phyloP scores from a whole-genome alignment of 2,329 filamentous ascomycete genomes.

The Epicoccum nigrum region DNA sequence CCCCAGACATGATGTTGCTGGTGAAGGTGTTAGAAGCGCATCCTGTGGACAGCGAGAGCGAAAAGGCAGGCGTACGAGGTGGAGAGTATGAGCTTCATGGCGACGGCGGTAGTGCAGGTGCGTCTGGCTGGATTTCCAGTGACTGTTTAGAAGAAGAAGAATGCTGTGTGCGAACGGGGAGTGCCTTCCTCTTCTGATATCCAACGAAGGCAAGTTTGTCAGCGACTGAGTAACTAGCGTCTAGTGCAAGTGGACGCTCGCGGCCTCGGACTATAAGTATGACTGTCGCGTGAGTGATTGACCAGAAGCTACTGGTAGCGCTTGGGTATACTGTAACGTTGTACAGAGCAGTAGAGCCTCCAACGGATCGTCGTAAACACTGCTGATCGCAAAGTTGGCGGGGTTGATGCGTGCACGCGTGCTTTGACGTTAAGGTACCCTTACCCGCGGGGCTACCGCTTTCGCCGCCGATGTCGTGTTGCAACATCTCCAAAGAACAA shows the following conservation, averaged over 20 bases:
- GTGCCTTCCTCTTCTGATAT: background rate
- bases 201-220: slow-evolving; percentile 11
- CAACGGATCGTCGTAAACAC: background rate
- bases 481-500: slow-evolving; percentile 18
- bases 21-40: slow-evolving; percentile 49
- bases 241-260: no score
- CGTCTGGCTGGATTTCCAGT: background rate
- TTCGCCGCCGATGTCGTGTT: slow-evolving; percentile 19
- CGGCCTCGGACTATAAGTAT: background rate
- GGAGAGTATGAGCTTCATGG: slow-evolving; percentile 82
- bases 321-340: background rate
- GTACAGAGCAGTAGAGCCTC: background rate
- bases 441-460: slow-evolving; percentile 28
- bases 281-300: background rate
- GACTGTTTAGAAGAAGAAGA: background rate
- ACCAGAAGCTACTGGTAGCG: background rate
- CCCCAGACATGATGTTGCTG: slow-evolving; percentile 84
- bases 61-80: slow-evolving; percentile 72
- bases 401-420: slow-evolving; percentile 23
- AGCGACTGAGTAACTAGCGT: slow-evolving; percentile 14
- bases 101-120: slow-evolving; percentile 30
- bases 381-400: slow-evolving; percentile 20
- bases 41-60: no score
- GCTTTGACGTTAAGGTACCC: slow-evolving; percentile 21
- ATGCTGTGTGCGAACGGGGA: background rate